A percentile compares a stretch with the other conserved stretches of the same genome.
phyloP scores from a whole-genome alignment of 2,329 filamentous ascomycete species.

The Lithohypha guttulata region DNA sequence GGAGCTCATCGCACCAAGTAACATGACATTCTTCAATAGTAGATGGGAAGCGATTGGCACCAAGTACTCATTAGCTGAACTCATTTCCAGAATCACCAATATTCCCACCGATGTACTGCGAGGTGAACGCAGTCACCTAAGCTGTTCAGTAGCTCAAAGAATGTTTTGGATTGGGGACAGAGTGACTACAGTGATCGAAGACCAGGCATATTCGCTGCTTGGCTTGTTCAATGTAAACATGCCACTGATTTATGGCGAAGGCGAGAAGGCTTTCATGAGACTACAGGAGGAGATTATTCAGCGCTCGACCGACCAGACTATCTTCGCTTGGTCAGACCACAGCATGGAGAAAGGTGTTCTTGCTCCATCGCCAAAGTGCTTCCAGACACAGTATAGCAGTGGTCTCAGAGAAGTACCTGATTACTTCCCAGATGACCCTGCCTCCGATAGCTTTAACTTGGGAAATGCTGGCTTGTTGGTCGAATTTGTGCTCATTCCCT shows the following conservation, averaged over 20 bases:
- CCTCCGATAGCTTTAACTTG: neutral
- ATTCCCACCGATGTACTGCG: neutral
- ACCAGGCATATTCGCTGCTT: constrained; percentile 35
- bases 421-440: constrained; percentile 1
- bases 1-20: constrained; percentile 8
- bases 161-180: constrained; percentile 33
- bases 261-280: constrained; percentile 21
- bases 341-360: neutral
- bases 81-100: neutral
- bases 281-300: constrained; percentile 18
- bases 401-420: neutral
- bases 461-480: constrained; percentile 3
- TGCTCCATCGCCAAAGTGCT: constrained; percentile 4
- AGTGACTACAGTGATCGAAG: constrained; percentile 29
- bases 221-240: constrained; percentile 37
- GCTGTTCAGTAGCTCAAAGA: constrained; percentile 22
- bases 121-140: neutral
- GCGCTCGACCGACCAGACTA: constrained; percentile 11
- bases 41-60: constrained; percentile 6
- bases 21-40: constrained; percentile 10
- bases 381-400: constrained; percentile 4
- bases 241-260: constrained; percentile 34
- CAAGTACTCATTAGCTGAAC: constrained; percentile 1
- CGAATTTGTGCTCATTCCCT: constrained; percentile 5
- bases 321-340: constrained; percentile 6